Base-by-base conservation (phyloP, 208 protist genomes). In the Trichomonas tenax region DNA sequence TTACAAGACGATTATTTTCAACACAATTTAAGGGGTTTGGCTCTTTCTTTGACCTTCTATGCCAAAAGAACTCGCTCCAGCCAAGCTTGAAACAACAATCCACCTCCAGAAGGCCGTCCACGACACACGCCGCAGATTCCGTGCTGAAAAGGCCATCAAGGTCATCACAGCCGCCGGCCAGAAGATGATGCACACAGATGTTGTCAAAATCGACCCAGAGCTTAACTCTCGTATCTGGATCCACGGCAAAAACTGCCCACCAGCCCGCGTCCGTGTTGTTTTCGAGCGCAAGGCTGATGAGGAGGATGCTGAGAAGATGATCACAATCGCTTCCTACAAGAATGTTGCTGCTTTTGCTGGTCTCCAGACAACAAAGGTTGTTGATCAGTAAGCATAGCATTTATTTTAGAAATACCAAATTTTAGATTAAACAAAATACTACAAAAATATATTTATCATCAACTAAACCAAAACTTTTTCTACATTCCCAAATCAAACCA, bases 251-350 rank as follows among this genome's bases (percentile, higher is more conserved):
- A 40, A n/a, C 40, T 44, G 36, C 40, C 82, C 82, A 89, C 82
- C 82, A 89, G 82, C 40, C 23, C 82, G 82, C 40, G 40, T 89
- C 17, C 82, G 82, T 17, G 82, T 89, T 46, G 40, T 89, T 46
- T 89, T 89, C 82, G 82, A 89, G 36, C 82, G 82, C 23, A 89
- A 89, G 40, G 82, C 82, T n/a, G 40, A 89, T 89, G 40, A 89
- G 81, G 81, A 84, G 17, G 82, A 89, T 46, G 81, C 26, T 84
- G 81, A 40, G 34, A 89, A 89, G 40, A 89, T 89, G 82, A n/a
- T 89, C 82, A 89, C 82, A 89, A 89, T 46, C 17, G 82, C 82
- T 46, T 46, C 82, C 14, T 89, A 89, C 82, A 46, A 46, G 17
- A 40, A 89, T 46, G 82, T 89, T 46, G n/a, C 82, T 44, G 45